Percentiles rank a stretch among this genome's conserved stretches.
Evolutionary conservation across 2,329 filamentous ascomycete genomes (phyloP).

Genomic region (Arthroderma uncinatum): DNA sequence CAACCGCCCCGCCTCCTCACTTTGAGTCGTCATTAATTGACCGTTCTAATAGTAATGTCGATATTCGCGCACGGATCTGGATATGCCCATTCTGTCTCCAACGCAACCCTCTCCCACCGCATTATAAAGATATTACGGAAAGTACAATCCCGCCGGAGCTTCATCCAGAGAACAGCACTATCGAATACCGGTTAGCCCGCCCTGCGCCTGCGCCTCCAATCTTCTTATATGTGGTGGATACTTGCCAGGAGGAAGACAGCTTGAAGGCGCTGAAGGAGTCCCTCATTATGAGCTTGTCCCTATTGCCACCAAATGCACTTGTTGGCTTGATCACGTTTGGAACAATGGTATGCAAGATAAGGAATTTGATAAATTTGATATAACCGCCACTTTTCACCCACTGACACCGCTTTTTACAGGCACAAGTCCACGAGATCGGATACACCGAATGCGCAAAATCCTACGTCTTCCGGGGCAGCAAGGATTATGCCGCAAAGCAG

Average conservation of each 20-base stretch:
- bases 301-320: slow-evolving; percentile 52
- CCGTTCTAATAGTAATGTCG: slow-evolving; percentile 43
- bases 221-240: slow-evolving; percentile 58
- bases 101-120: slow-evolving; percentile 53
- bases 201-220: slow-evolving; percentile 56
- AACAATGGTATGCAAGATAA: slow-evolving; percentile 60
- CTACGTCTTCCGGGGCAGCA: slow-evolving; percentile 94
- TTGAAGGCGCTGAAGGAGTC: slow-evolving; percentile 56
- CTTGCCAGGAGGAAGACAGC: slow-evolving; percentile 57
- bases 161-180: slow-evolving; percentile 53
- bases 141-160: slow-evolving; percentile 55
- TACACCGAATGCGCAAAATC: slow-evolving; percentile 98
- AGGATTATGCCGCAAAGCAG: slow-evolving; percentile 95
- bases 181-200: slow-evolving; percentile 53
- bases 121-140: slow-evolving; percentile 59
- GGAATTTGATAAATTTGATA: neutral
- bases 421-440: slow-evolving; percentile 94
- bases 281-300: slow-evolving; percentile 54
- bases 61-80: slow-evolving; percentile 56
- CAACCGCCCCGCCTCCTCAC: neutral
- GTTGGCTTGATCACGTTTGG: slow-evolving; percentile 60
- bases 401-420: slow-evolving; percentile 37
- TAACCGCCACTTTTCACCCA: neutral
- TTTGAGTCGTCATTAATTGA: neutral
- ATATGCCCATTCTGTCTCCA: slow-evolving; percentile 59